Conservation (phyloP, 2,329 filamentous ascomycete species). For the Monilinia fructigena region DNA sequence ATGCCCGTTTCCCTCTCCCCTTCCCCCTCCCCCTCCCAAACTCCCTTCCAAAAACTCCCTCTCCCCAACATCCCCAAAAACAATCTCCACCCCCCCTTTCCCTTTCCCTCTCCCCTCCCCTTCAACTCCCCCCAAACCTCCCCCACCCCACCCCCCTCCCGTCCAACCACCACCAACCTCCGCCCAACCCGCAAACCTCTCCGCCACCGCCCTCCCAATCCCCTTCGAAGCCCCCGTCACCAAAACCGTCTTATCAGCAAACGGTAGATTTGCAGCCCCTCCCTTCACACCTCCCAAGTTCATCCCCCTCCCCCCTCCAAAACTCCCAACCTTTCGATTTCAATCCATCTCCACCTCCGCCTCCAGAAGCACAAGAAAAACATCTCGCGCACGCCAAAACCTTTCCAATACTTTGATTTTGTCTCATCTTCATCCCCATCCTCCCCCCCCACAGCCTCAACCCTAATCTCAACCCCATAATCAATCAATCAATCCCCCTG, state of each 20-base stretch:
- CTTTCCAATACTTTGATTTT: too few species aligned
- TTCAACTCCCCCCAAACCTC: conserved; percentile 42
- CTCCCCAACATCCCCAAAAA: conserved; percentile 38
- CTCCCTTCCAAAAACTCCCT: conserved; percentile 34
- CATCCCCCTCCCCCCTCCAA: too few species aligned
- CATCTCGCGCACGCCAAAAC: too few species aligned
- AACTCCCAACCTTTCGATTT: too few species aligned
- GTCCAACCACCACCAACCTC: conserved; percentile 59
- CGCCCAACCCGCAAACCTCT: conserved; percentile 61
- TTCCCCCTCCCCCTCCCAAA: conserved; percentile 14
- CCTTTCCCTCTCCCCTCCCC: conserved; percentile 8
- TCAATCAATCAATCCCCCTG: too few species aligned
- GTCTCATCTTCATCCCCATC: too few species aligned
- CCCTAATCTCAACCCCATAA: too few species aligned
- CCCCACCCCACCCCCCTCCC: conserved; percentile 43
- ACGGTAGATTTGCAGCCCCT: neutral
- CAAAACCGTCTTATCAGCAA: conserved; percentile 44
- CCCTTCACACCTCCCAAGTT: neutral
- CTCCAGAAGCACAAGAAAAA: too few species aligned
- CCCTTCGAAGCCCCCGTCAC: conserved; percentile 70
- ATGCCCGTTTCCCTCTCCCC: neutral
- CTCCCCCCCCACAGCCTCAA: too few species aligned
- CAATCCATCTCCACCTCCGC: too few species aligned
- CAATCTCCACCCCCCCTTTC: conserved; percentile 28
- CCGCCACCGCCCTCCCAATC: conserved; percentile 67